Percentiles rank a stretch among this genome's conserved stretches.
These are phyloP conservation scores for Hanseniaspora taiwanica DNA, from an alignment of 805 yeast genomes.

Conservation along the genomic window DNA sequence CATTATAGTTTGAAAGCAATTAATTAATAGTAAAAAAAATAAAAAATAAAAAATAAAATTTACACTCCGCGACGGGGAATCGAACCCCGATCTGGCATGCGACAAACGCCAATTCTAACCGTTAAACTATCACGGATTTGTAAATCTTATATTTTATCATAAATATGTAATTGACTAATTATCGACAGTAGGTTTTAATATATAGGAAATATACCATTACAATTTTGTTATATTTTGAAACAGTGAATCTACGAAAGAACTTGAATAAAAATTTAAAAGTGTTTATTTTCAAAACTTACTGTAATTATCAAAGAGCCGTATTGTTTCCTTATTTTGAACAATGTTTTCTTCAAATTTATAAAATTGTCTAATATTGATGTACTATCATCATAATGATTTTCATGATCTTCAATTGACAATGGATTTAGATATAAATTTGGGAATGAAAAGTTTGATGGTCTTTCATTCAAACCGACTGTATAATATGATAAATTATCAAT, in stretches of 20 bases:
- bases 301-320: neutral
- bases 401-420: no score
- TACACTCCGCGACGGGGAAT: constrained; percentile 9
- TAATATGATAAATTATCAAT: constrained; percentile 22
- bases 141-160: neutral
- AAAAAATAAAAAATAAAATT: constrained; percentile 3
- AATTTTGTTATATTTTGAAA: no score
- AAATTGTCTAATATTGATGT: neutral
- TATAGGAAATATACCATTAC: no score
- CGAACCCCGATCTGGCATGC: constrained; percentile 10
- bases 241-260: no score
- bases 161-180: neutral
- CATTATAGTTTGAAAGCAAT: neutral
- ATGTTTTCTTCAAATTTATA: constrained; percentile 5
- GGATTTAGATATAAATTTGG: no score
- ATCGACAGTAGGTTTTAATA: neutral
- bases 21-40: no score
- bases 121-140: constrained; percentile 8
- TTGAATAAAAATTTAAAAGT: no score
- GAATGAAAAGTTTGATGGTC: neutral
- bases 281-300: neutral
- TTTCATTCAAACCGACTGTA: neutral
- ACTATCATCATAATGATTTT: no score
- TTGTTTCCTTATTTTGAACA: neutral
- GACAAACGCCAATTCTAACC: constrained; percentile 9